Percentiles rank a stretch among this genome's conserved stretches.
phyloP scores from a whole-genome alignment of 192 early-diverging fungal species.

The Rhizophagus sp. region DNA sequence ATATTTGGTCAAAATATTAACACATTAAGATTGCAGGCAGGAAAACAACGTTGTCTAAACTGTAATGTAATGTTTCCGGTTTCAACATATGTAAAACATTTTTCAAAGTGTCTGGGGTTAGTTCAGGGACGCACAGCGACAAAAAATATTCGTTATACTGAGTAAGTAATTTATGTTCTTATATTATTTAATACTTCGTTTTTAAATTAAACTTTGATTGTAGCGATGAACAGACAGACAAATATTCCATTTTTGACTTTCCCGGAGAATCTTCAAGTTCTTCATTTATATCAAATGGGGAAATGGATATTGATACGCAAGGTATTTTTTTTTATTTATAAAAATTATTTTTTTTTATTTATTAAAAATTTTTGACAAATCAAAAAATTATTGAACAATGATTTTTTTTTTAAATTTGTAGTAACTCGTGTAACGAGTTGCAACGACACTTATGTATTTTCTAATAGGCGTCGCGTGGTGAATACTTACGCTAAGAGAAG shows the following conservation, averaged over 20 bases:
- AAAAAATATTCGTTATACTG: background rate
- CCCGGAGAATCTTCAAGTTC: background rate
- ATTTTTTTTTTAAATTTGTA: no score
- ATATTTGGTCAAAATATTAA: background rate
- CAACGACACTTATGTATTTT: no score
- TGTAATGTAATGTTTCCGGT: background rate
- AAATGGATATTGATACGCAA: background rate
- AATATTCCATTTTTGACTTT: background rate
- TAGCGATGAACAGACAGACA: background rate
- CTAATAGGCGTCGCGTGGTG: background rate
- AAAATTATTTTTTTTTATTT: no score
- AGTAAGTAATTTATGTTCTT: background rate
- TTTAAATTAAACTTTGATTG: background rate
- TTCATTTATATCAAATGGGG: background rate
- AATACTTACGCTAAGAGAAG: background rate
- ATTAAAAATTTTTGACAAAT: no score
- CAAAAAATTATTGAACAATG: background rate
- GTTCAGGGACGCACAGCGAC: background rate
- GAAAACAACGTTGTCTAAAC: background rate
- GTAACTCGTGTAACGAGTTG: no score
- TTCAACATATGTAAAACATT: background rate
- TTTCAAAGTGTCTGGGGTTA: background rate
- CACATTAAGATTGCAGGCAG: background rate
- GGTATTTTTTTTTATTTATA: background rate
- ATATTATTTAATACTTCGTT: background rate